Evolutionary conservation across 768 basidiomycete genomes (phyloP).

Genomic region (Boletus sp.): DNA sequence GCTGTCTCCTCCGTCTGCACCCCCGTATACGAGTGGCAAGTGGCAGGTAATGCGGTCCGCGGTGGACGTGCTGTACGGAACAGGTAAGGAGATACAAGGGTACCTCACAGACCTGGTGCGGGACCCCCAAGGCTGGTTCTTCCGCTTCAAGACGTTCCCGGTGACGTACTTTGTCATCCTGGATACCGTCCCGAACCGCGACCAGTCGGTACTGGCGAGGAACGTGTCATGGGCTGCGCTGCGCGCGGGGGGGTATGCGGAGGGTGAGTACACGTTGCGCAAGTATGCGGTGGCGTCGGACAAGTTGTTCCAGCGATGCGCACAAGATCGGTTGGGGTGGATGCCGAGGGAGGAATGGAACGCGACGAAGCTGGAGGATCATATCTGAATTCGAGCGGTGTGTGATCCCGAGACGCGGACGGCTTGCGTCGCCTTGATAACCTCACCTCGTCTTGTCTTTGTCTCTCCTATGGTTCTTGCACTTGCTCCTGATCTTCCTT

Average conservation of each 20-base stretch:
- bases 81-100: not conserved
- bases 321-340: constrained; percentile 21
- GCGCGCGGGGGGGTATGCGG: constrained; percentile 25
- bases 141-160: constrained; percentile 30
- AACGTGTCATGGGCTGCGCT: constrained; percentile 23
- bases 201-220: not conserved
- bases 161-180: constrained; percentile 34
- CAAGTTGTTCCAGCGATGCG: constrained; percentile 13
- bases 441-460: not conserved
- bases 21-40: not conserved
- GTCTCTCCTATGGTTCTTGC: not conserved
- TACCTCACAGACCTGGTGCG: constrained; percentile 4
- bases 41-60: constrained; percentile 19
- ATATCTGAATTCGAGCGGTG: not conserved
- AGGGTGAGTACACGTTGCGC: constrained; percentile 18
- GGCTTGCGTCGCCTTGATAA: too few relatives aligned
- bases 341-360: constrained; percentile 4
- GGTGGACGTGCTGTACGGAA: constrained; percentile 24
- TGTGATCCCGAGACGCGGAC: not conserved
- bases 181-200: constrained; percentile 9
- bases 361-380: constrained; percentile 10
- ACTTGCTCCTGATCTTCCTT: too few relatives aligned
- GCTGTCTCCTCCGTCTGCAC: not conserved
- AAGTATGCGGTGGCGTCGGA: constrained; percentile 21
- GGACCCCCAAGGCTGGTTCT: constrained; percentile 19